Evolutionary conservation across 345 rosid species (phyloP), one percentile per base, ranked within the genome.

Genomic region (Euphorbia lathyris): DNA sequence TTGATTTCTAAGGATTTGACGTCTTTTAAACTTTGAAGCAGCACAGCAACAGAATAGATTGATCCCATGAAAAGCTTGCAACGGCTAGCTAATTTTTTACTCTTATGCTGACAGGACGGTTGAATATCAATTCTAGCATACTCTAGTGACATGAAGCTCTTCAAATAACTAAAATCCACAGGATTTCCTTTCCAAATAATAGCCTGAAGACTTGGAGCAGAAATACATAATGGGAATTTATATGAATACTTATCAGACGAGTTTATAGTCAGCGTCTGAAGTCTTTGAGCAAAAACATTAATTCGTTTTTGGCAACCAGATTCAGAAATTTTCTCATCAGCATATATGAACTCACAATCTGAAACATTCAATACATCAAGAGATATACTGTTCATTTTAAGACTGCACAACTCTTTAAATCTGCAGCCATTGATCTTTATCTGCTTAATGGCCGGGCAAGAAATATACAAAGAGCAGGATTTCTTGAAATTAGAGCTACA

Each of bases 161-260:
- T 58, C 61, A 66, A 48, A 60, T 58, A 67, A 11, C 32, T 51
- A 38, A 66, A 66, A 32, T 73, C 71, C 16, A 66, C 52, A 50
- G 71, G 76, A 59, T 66, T 42, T 34, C 76, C 76, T 34, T 11
- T 26, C 76, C 76, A 73, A 36, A 9, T 34, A 48, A 73, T 17
- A 14, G 4, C 27, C 27, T 60, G 36, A 38, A 73, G 34, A 12
- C 27, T 59, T 9, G 71, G 67, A 26, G 72, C 63, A 23, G 12
- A 51, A 27, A 74, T 25, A 14, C 47, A 42, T 60, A 67, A 60
- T 26, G 71, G 63, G 27, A 51, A 51, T 29, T 51, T 53, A 51
- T 13, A n/a, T 4, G 66, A 48, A 40, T 58, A 25, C 34, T 38
- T 10, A 16, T 61, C 77, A 0, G 47, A 67, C 2, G 72, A 59